Base-by-base conservation (phyloP, 345 rosid species). In the Euphorbia lathyris region DNA sequence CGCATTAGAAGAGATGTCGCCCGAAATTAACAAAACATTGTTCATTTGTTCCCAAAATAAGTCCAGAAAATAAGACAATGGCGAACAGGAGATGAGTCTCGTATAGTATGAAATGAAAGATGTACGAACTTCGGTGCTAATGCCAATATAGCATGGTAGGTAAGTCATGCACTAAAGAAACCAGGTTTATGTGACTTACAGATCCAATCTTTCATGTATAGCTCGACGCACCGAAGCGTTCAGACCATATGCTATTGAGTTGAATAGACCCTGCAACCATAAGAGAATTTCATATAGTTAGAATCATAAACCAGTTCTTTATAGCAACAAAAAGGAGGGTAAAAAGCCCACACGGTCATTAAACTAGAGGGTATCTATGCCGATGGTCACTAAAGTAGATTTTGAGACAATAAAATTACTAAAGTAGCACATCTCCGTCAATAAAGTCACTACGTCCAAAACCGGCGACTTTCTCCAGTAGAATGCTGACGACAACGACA, bases 171-270 rank as follows among this genome's bases (percentile, higher is more conserved):
- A 38, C 14, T 7, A 13, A 65, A 66, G 25, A 9, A 5, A 51
- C 19, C 25, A 66, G 72, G 20, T 65, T 65, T 32, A 32, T 9
- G 67, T 27, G 22, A 84, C 97, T 89, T 86, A 94, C 97, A 85
- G 79, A 66, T 94, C 93, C 50, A 94, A 58, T 85, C 96, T 90
- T 82, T 94, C 98, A 66, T 72, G 72, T 66, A 91, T 83, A 63
- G 93, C 95, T 65, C 96, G 86, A 13, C 97, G 86, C 63, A 94
- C 98, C 1, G 96, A 91, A 78, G 97, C 79, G 77, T 94, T 94
- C 73, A 91, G 81, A 62, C 98, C 98, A 76, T 94, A 94, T 29
- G 96, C 98, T 81, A 94, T 88, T 23, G 98, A 88, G 84, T 94
- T 94, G 83, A 89, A 94, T 66, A 94, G 84, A 12, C 97, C 98